Base-by-base conservation (phyloP, 805 yeast genomes). In the Lachancea sp. region DNA sequence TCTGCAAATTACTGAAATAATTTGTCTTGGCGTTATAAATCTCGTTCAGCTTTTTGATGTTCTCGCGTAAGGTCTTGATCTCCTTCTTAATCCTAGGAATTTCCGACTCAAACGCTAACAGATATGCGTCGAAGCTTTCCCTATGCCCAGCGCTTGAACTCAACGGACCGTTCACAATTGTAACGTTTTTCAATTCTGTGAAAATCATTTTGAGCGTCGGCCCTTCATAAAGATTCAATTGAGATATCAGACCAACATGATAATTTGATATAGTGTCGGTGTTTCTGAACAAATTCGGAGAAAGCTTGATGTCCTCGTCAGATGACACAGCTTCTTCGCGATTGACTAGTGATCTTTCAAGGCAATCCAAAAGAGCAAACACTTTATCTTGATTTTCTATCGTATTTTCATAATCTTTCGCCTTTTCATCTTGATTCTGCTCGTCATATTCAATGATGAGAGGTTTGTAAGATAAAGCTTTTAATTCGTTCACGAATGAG, bases 1-100 rank as follows among this genome's bases (percentile, higher is more conserved):
- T 82, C 62, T 93, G 99, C 26, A 93, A 72, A 49, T 87, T 90
- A 54, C 81, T 79, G 67, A 82, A 93, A 62, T 90, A 93, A 36
- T 76, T 84, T 32, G 91, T 75, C 42, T 91, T 78, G n/a, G 81
- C 68, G 63, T 91, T 93, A 66, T 81, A 91, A 0, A 85, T 73
- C 27, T 75, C 74, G 50, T 87, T 79, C 49, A 81, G 67, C 36
- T 69, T 67, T 17, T 75, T 73, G 34, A 76, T 70, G 12, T 75
- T 55, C 48, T 76, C 83, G 39, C 60, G 58, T 7, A 60, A 39
- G 3, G 17, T 36, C 34, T 59, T 63, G 33, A 50, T 52, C 38
- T 59, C 66, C 35, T 47, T 55, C n/a, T 41, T 49, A 27, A 58
- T 49, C 9, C 48, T 46, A 5, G 51, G 48, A 4, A 54, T 44